Evolutionary conservation across 73 alveolate species (phyloP), one percentile per base, ranked within the genome.

Genomic region (Urostyla sp.): DNA sequence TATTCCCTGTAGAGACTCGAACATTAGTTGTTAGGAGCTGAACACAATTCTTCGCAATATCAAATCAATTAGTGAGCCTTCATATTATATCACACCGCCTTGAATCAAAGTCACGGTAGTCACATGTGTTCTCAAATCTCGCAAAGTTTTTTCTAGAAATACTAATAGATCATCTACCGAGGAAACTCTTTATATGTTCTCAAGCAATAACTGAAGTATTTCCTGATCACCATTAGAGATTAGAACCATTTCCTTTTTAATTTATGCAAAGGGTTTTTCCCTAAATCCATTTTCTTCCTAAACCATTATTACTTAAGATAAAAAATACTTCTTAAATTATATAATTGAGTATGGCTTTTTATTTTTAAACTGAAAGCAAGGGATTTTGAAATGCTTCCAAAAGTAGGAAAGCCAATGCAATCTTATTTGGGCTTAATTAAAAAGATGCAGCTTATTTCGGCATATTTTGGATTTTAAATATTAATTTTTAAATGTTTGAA

Each of bases 21-120:
- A 83, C 91, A 83, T 83, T 87, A 83, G 36, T 30, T 77, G 54
- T 52, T 53, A 48, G 66, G 73, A 83, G 34, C 77, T 26, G 18
- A 83, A 56, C 18, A 79, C 10, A 27, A 76, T 54, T 31, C 84
- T 53, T 46, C 87, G 37, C 15, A 83, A n/a, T 35, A 72, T 72
- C 20, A 72, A 0, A 31, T 83, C 91, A 1, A 73, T 35, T 16
- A 83, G 30, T 5, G 87, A 79, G 7, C 91, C 91, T 23, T 78
- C 75, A 55, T 60, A 78, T 13, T 34, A 10, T 0, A 40, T 13
- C n/a, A 63, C 28, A 16, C 24, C 13, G 1, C 79, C 79, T 13
- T 37, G 59, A 45, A 43, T 43, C 4, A 49, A 18, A 36, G 44
- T 21, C 27, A 46, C 3, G 21, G 24, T 75, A 11, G 87, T 50